Percentiles rank a stretch among this genome's conserved stretches.
Evolutionary conservation across 345 rosid species (phyloP).

Genomic region (Brassica carinata): DNA sequence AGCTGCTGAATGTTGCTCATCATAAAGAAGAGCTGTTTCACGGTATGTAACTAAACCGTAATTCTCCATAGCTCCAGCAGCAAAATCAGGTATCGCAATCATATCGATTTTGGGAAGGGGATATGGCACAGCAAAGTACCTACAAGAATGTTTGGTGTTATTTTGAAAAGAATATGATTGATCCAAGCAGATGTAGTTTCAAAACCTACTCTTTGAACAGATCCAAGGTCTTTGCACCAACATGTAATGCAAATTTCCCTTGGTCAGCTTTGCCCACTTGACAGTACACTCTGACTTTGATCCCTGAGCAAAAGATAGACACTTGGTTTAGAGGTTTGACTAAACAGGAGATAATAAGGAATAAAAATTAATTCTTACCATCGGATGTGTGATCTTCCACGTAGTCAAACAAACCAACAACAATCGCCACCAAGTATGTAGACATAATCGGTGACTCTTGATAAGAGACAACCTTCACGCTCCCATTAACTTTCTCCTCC

Average conservation of each 20-base stretch:
- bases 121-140: conserved; percentile 90
- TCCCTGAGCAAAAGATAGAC: conserved; percentile 48
- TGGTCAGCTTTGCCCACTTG: conserved; percentile 91
- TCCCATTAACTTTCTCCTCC: conserved; percentile 79
- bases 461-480: conserved; percentile 63
- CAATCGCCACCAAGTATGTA: conserved; percentile 92
- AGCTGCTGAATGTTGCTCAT: conserved; percentile 95
- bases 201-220: conserved; percentile 74
- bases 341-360: neutral
- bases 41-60: conserved; percentile 95
- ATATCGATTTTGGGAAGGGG: conserved; percentile 94
- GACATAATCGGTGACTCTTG: conserved; percentile 96
- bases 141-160: conserved; percentile 37
- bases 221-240: conserved; percentile 87
- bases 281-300: conserved; percentile 87
- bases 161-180: neutral
- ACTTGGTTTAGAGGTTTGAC: conserved; percentile 15
- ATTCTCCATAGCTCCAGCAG: conserved; percentile 99
- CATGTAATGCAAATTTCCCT: conserved; percentile 88
- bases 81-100: conserved; percentile 98
- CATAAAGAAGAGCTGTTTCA: conserved; percentile 90
- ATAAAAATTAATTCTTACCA: conserved; percentile 47
- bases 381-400: conserved; percentile 89
- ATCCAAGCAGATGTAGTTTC: neutral
- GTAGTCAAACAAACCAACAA: conserved; percentile 85